Percentiles rank a stretch among this genome's conserved stretches.
Evolutionary conservation across 176 grass and related monocot genomes (phyloP).

Genomic region (Rhynchospora tenuis): DNA sequence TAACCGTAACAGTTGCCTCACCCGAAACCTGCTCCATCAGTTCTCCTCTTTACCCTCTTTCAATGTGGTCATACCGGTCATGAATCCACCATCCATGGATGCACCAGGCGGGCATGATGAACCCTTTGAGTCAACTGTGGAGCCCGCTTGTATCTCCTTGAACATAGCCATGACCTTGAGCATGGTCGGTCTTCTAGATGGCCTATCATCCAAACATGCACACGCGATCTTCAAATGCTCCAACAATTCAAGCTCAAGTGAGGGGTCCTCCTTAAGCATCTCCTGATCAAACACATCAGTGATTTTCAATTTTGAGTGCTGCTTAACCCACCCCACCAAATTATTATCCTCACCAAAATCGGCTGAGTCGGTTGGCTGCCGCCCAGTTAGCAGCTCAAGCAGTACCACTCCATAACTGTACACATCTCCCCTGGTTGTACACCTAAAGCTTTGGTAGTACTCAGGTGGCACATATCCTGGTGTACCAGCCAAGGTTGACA

Average conservation of each 20-base stretch:
- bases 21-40: slow-evolving; percentile 29
- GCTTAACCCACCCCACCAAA: slow-evolving; percentile 92
- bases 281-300: slow-evolving; percentile 83
- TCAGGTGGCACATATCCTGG: slow-evolving; percentile 95
- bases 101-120: slow-evolving; percentile 23
- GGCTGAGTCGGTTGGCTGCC: slow-evolving; percentile 53
- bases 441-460: slow-evolving; percentile 96
- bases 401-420: slow-evolving; percentile 94
- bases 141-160: slow-evolving; percentile 86
- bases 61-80: slow-evolving; percentile 55
- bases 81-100: slow-evolving; percentile 36
- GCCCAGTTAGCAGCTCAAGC: slow-evolving; percentile 85
- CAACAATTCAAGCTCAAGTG: slow-evolving; percentile 59
- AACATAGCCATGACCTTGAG: slow-evolving; percentile 98
- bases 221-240: slow-evolving; percentile 86
- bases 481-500: slow-evolving; percentile 89
- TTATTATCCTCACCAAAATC: slow-evolving; percentile 91
- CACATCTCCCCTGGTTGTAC: slow-evolving; percentile 88
- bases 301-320: slow-evolving; percentile 51
- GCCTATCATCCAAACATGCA: slow-evolving; percentile 71
- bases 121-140: slow-evolving; percentile 55
- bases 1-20: neutral
- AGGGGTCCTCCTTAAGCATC: slow-evolving; percentile 61
- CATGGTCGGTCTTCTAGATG: slow-evolving; percentile 66
- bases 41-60: slow-evolving; percentile 96